These are phyloP conservation scores for Isabelozyma pseudorhagii DNA, from an alignment of 805 yeast genomes.

Conservation along the genomic window DNA sequence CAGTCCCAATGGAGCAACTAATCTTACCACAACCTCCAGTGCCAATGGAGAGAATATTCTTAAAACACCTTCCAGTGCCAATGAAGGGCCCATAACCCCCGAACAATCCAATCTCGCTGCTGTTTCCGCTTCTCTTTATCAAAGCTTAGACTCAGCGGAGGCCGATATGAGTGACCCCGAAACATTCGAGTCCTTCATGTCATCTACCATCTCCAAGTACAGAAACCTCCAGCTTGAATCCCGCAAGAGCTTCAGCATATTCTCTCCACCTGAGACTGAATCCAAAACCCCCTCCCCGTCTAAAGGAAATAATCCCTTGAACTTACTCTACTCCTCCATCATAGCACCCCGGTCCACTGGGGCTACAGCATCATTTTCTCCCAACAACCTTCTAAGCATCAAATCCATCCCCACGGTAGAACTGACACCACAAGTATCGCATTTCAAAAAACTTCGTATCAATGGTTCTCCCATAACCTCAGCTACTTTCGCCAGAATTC, in stretches of 20 bases:
- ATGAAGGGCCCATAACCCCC: neutral
- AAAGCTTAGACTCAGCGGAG: neutral
- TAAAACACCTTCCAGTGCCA: neutral
- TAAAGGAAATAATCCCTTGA: constrained; percentile 17
- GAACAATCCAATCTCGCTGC: no score
- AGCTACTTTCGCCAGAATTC: constrained; percentile 10
- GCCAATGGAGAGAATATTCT: neutral
- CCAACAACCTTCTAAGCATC: constrained; percentile 13
- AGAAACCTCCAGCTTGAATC: constrained; percentile 21
- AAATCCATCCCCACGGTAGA: constrained; percentile 39
- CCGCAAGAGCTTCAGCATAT: constrained; percentile 8
- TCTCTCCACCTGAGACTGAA: neutral
- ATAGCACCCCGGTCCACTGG: constrained; percentile 11
- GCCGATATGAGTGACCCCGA: constrained; percentile 10
- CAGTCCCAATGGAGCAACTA: neutral
- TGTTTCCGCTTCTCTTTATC: no score
- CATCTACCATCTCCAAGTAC: constrained; percentile 28
- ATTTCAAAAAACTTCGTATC: constrained; percentile 41
- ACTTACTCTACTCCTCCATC: constrained; percentile 23
- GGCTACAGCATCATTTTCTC: neutral
- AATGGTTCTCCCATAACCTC: constrained; percentile 34
- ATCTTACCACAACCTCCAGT: no score
- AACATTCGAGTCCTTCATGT: constrained; percentile 32
- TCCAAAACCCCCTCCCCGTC: neutral
- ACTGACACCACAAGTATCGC: constrained; percentile 33